Evolutionary conservation across 78 protist species (phyloP).

Genomic region (Trichosphaerium sp.): DNA sequence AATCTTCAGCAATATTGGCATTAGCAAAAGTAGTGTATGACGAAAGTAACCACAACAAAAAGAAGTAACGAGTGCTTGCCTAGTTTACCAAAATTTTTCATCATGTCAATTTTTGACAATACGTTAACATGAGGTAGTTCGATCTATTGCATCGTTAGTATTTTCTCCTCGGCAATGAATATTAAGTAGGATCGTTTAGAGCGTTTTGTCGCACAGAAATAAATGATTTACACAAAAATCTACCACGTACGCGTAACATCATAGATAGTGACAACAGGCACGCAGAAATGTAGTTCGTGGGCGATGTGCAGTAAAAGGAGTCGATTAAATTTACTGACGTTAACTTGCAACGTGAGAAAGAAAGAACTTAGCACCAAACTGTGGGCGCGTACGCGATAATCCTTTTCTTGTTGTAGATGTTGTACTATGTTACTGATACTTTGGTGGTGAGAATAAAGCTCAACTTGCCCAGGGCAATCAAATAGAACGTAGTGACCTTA

Average conservation of each 20-base stretch:
- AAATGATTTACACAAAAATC: no score
- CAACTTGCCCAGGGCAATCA: slow-evolving; percentile 98
- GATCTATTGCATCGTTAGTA: slow-evolving; percentile 80
- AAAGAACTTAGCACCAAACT: neutral
- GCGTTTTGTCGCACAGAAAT: no score
- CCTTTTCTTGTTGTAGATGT: slow-evolving; percentile 10
- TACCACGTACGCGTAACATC: no score
- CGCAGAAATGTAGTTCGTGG: slow-evolving; percentile 77
- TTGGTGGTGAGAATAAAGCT: slow-evolving; percentile 86
- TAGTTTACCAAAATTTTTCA: slow-evolving; percentile 44
- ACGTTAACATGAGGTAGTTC: slow-evolving; percentile 93
- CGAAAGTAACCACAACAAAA: neutral
- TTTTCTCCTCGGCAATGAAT: no score
- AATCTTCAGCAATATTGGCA: slow-evolving; percentile 18
- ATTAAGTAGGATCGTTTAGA: no score
- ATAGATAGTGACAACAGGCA: slow-evolving; percentile 68
- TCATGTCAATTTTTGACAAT: slow-evolving; percentile 87
- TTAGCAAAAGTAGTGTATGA: neutral
- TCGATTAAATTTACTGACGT: slow-evolving; percentile 71
- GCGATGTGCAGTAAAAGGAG: slow-evolving; percentile 69
- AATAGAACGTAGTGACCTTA: slow-evolving; percentile 62
- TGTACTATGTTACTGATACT: slow-evolving; percentile 49
- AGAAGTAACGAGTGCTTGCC: neutral
- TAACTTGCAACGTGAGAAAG: neutral
- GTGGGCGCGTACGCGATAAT: neutral